A percentile compares a stretch with the other conserved stretches of the same genome.
Conservation (phyloP, 106 monocot genomes). For the Narthecium ossifragum region DNA sequence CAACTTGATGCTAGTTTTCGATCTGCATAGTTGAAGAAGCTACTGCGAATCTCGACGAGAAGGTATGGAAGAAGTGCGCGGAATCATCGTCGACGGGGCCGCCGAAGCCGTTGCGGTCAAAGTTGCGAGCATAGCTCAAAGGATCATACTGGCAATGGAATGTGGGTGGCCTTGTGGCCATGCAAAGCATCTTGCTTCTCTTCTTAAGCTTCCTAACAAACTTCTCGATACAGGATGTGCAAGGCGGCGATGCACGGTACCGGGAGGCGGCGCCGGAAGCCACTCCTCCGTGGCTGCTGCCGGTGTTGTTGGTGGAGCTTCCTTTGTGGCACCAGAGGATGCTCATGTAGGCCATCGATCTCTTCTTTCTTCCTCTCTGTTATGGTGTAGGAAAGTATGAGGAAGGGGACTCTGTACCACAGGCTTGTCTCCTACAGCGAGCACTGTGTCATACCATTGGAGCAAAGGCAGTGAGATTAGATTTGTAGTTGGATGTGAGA, state of each 20-base stretch:
- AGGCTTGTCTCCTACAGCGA: too few relatives aligned
- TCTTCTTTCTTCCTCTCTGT: background rate
- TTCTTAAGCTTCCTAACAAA: slow-evolving; percentile 24
- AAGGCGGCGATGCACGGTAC: background rate
- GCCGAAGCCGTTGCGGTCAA: slow-evolving; percentile 20
- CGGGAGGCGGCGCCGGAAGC: background rate
- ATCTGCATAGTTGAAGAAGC: background rate
- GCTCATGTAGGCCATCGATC: background rate
- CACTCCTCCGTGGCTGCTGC: background rate
- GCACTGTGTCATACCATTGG: too few relatives aligned
- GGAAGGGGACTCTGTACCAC: too few relatives aligned
- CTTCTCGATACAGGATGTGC: slow-evolving; percentile 12
- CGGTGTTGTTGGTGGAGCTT: background rate
- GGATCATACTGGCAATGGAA: slow-evolving; percentile 36
- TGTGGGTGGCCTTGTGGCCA: slow-evolving; percentile 13
- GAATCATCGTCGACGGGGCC: slow-evolving; percentile 18
- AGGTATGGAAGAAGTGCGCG: slow-evolving; percentile 17
- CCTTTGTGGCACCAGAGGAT: background rate
- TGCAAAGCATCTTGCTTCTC: slow-evolving; percentile 26
- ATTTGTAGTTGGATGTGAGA: too few relatives aligned
- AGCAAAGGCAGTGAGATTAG: too few relatives aligned
- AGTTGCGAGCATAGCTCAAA: slow-evolving; percentile 30
- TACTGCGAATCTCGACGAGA: slow-evolving; percentile 28
- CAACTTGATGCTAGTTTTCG: background rate
- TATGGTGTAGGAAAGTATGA: background rate